Conservation (phyloP, 805 yeast genomes). For the Torulaspora quercuum region DNA sequence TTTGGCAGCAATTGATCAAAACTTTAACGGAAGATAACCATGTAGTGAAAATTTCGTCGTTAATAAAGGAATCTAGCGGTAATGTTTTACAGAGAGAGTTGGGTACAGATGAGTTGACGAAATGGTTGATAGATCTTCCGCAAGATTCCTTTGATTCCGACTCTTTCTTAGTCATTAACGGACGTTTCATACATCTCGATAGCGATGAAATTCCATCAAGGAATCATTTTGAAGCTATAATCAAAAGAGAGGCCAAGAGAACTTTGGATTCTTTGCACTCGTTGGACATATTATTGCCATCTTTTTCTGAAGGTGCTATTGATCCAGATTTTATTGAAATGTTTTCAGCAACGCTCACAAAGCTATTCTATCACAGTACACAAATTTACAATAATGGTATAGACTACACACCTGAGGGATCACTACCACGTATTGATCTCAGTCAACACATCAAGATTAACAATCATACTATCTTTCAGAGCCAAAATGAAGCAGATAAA, state of each 20-base stretch:
- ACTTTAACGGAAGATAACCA: constrained; percentile 28
- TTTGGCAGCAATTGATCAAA: constrained; percentile 23
- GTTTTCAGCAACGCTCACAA: constrained; percentile 43
- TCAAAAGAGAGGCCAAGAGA: constrained; percentile 47
- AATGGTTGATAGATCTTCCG: constrained; percentile 32
- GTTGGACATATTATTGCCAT: constrained; percentile 24
- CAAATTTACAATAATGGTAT: constrained; percentile 34
- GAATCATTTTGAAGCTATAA: constrained; percentile 38
- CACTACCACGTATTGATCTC: constrained; percentile 49
- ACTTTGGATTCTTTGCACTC: constrained; percentile 40
- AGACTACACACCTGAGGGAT: constrained; percentile 41
- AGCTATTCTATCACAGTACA: constrained; percentile 40
- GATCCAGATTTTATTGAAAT: constrained; percentile 48
- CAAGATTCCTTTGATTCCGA: constrained; percentile 27
- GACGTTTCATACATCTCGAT: constrained; percentile 46
- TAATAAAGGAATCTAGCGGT: constrained; percentile 2
- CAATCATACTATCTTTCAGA: constrained; percentile 23
- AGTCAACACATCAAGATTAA: constrained; percentile 23
- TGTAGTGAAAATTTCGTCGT: constrained; percentile 17
- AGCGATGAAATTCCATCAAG: constrained; percentile 24
- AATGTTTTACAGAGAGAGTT: constrained; percentile 13
- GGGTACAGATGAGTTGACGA: constrained; percentile 9
- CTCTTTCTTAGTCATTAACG: constrained; percentile 49
- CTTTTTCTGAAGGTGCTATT: constrained; percentile 18
- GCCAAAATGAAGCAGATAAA: constrained; percentile 31